Evolutionary conservation across 129 eudicot genomes (phyloP), one percentile per base, ranked within the genome.

Genomic region (Artemisia tridentata): DNA sequence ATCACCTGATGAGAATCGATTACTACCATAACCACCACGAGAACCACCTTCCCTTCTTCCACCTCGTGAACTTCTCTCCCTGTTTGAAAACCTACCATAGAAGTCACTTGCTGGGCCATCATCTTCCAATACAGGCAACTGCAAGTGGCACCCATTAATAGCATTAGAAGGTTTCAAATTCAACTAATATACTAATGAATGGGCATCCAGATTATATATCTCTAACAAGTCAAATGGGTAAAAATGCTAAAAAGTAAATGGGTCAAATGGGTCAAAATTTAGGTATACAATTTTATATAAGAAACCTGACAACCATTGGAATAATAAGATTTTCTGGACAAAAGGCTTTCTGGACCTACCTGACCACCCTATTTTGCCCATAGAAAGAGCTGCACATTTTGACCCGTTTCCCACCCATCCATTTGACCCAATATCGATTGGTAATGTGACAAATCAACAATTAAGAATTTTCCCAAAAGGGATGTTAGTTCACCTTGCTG

Each of bases 91-190:
- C 74, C 88, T 89, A 62, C 98, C 98, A 61, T 92, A 92, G 52
- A 63, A 83, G 69, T 92, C 98, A 34, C 86, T 69, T 17, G 86
- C 78, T 0, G 95, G 96, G 46, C 88, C 92, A 80, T 89, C 86
- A 53, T 89, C 98, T 87, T 86, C 96, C 78, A 92, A 82, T 21
- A 83, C 75, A 53, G 98, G 95, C 87, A 92, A 77, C 98, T 89
- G 90, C 80, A 73, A 19, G 61, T 29, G 74, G 46, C 27, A 66
- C 45, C 18, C 47, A 46, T 38, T 7, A 38, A 7, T 38, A 38
- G 45, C 10, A 7, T 38, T 38, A 38, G 45, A 38, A 34, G 45
- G 45, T 38, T 38, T 38, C 45, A 38, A 38, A 38, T 38, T 38
- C 45, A 38, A 38, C 45, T 38, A 38, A 7, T 7, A 0, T 7